These are phyloP conservation scores for Puccinia novopanici DNA, from an alignment of 1,284 basidiomycete genomes.

Conservation along the genomic window DNA sequence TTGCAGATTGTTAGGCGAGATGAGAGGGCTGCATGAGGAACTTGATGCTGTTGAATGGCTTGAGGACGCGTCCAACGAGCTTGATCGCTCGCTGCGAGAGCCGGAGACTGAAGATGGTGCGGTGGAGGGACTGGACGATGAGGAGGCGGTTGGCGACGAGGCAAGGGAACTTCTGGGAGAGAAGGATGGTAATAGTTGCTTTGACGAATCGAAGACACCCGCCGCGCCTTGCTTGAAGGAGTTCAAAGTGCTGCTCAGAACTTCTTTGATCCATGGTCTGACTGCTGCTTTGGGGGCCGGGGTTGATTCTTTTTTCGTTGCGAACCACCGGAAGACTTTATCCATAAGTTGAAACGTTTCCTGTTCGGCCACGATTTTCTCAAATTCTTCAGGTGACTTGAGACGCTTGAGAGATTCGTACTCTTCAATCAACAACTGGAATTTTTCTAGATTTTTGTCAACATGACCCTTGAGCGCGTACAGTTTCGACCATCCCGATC, in stretches of 20 bases:
- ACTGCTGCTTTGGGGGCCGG: neutral
- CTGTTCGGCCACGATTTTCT: neutral
- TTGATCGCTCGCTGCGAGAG: neutral
- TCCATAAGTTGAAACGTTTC: constrained; percentile 23
- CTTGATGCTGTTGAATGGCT: neutral
- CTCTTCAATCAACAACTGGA: constrained; percentile 10
- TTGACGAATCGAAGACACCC: neutral
- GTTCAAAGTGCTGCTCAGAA: constrained; percentile 28
- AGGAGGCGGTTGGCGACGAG: neutral
- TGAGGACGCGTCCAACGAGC: neutral
- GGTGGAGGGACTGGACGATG: neutral
- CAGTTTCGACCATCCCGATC: constrained; percentile 41
- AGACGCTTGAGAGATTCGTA: constrained; percentile 18
- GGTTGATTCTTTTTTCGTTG: neutral
- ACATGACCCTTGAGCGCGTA: constrained; percentile 19
- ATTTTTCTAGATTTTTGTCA: constrained; percentile 18
- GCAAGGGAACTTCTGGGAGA: neutral
- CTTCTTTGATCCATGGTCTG: constrained; percentile 35
- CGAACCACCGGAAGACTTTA: constrained; percentile 31
- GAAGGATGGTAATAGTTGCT: constrained; percentile 14
- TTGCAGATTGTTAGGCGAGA: constrained; percentile 4
- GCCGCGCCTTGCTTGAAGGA: constrained; percentile 6
- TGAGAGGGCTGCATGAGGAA: constrained; percentile 1
- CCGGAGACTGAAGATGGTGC: neutral
- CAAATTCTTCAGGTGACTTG: neutral